Evolutionary conservation across 306 rosid genomes (phyloP).

Genomic region (Aeschynomene evenia): DNA sequence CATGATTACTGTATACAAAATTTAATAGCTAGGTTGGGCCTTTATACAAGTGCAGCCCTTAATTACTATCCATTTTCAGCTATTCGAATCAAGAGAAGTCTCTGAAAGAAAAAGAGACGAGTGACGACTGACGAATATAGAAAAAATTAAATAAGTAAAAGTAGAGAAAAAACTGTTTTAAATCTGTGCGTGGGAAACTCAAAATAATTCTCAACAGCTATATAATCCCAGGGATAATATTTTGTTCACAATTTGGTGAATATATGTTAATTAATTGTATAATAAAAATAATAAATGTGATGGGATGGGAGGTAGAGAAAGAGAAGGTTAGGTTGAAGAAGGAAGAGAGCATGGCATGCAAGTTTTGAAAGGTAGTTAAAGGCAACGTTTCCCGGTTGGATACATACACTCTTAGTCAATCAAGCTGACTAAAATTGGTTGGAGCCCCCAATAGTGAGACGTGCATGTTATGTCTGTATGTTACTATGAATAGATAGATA

Average conservation of each 20-base stretch:
- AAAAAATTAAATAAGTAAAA: neutral
- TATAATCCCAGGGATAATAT: neutral
- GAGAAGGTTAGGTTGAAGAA: slow-evolving; percentile 50
- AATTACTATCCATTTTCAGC: no score
- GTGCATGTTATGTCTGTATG: slow-evolving; percentile 9
- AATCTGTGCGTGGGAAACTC: neutral
- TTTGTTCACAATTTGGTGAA: neutral
- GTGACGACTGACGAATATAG: no score
- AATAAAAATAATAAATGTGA: neutral
- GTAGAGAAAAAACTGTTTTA: neutral
- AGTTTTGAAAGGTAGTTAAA: slow-evolving; percentile 51
- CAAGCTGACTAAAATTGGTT: neutral
- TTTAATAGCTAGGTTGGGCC: no score
- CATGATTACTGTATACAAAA: neutral
- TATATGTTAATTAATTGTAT: neutral
- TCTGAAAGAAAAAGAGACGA: neutral
- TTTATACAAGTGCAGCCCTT: no score
- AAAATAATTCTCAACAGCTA: neutral
- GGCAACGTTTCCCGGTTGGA: slow-evolving; percentile 16
- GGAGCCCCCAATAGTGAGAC: slow-evolving; percentile 14
- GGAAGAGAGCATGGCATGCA: no score
- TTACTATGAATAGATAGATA: no score
- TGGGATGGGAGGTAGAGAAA: neutral
- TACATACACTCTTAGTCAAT: neutral
- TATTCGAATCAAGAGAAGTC: neutral